Conservation (phyloP, 441 rosid genomes). For the Daphne laureola region DNA sequence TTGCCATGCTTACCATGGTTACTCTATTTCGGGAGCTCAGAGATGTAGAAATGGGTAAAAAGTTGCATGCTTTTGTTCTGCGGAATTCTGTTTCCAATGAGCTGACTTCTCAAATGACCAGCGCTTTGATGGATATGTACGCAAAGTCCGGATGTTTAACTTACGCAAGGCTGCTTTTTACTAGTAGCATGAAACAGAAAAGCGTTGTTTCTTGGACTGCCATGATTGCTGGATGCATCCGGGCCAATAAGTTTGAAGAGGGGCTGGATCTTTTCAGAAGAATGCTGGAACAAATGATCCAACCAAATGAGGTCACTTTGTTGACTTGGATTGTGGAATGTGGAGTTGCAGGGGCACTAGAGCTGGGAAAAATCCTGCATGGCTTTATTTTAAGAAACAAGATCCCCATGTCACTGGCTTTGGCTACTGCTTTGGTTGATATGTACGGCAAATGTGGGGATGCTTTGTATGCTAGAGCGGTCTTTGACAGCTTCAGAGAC, state of each 20-base stretch:
- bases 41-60: conserved; percentile 21
- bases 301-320: conserved; percentile 34
- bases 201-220: conserved; percentile 39
- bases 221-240: conserved; percentile 37
- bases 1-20: conserved; percentile 27
- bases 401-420: conserved; percentile 15
- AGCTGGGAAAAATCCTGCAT: conserved; percentile 31
- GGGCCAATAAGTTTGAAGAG: conserved; percentile 19
- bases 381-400: conserved; percentile 26
- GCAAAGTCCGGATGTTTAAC: conserved; percentile 29
- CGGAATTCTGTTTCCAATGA: conserved; percentile 27
- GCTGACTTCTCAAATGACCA: conserved; percentile 19
- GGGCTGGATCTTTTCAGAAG: conserved; percentile 24
- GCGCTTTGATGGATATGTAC: conserved; percentile 47
- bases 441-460: conserved; percentile 44
- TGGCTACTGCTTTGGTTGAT: conserved; percentile 32
- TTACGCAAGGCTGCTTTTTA: conserved; percentile 26
- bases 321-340: conserved; percentile 33
- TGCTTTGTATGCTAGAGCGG: conserved; percentile 22
- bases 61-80: conserved; percentile 30
- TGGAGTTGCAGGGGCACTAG: conserved; percentile 23
- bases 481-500: conserved; percentile 24
- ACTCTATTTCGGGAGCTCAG: conserved; percentile 23
- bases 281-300: conserved; percentile 26
- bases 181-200: conserved; percentile 23